Evolutionary conservation across 495 filamentous ascomycete genomes (phyloP).

Genomic region (Recurvomyces mirabilis): DNA sequence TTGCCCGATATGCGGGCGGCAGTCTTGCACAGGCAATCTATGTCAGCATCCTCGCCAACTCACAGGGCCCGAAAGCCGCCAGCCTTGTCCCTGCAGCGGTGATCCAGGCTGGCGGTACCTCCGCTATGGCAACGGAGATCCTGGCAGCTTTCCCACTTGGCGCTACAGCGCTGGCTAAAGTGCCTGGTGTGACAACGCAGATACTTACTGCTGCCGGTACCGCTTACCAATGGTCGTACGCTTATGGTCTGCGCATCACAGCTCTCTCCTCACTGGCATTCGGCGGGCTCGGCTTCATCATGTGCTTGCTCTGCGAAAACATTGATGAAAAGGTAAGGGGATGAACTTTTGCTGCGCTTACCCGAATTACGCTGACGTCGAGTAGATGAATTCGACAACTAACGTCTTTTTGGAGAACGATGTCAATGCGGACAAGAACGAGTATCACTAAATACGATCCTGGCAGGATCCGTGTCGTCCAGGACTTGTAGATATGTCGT

Average conservation of each 20-base stretch:
- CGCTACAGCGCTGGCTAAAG: constrained; percentile 19
- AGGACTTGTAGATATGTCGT: no score
- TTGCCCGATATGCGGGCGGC: constrained; percentile 29
- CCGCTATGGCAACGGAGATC: constrained; percentile 15
- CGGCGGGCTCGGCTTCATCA: constrained; percentile 24
- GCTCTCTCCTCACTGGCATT: constrained; percentile 25
- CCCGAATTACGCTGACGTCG: neutral
- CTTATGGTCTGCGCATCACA: constrained; percentile 25
- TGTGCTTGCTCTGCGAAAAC: constrained; percentile 26
- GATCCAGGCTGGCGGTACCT: constrained; percentile 21
- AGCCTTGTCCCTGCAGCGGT: constrained; percentile 24
- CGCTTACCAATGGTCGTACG: constrained; percentile 29
- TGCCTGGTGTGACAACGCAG: constrained; percentile 25
- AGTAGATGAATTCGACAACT: constrained; percentile 26
- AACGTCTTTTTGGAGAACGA: constrained; percentile 31
- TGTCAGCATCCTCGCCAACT: constrained; percentile 27
- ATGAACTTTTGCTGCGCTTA: neutral
- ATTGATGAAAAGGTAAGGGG: constrained; percentile 21
- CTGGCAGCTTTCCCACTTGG: constrained; percentile 28
- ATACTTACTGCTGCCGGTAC: constrained; percentile 23
- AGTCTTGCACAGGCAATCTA: constrained; percentile 29
- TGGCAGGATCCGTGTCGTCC: no score
- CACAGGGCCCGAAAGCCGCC: constrained; percentile 18
- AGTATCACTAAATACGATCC: constrained; percentile 27
- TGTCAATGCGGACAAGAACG: constrained; percentile 28